Percentiles rank a stretch among this genome's conserved stretches.
These are phyloP conservation scores for Cryptococcus jaspeensis DNA, from an alignment of 1,284 basidiomycete genomes.

Conservation along the genomic window DNA sequence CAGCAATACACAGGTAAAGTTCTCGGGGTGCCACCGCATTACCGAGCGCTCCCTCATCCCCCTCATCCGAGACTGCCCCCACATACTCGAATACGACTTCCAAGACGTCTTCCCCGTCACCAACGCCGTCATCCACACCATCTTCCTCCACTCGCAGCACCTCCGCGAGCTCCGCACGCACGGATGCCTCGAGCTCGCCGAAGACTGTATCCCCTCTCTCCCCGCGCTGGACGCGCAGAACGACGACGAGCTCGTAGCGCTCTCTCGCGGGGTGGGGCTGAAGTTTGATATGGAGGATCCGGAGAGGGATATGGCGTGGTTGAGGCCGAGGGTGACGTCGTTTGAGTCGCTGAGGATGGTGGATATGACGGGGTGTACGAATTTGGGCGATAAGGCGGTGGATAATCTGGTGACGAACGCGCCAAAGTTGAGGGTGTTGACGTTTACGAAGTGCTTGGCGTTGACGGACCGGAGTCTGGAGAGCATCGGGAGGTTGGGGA, in stretches of 20 bases:
- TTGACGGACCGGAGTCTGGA: constrained; percentile 85
- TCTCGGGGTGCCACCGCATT: constrained; percentile 71
- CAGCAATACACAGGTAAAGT: constrained; percentile 65
- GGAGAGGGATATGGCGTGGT: constrained; percentile 11
- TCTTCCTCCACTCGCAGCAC: constrained; percentile 75
- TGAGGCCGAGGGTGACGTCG: constrained; percentile 23
- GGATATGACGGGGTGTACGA: constrained; percentile 81
- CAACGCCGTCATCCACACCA: constrained; percentile 72
- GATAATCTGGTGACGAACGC: constrained; percentile 86
- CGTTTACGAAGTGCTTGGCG: constrained; percentile 83
- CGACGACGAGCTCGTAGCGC: constrained; percentile 15
- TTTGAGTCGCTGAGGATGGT: constrained; percentile 84
- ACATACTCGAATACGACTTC: constrained; percentile 91
- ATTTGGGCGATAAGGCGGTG: constrained; percentile 82
- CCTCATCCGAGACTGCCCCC: constrained; percentile 77
- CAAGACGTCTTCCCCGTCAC: constrained; percentile 78
- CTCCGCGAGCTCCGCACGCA: constrained; percentile 90
- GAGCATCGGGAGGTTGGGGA: constrained; percentile 81
- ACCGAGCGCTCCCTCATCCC: constrained; percentile 77
- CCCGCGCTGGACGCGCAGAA: constrained; percentile 42
- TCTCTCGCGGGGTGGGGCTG: constrained; percentile 2
- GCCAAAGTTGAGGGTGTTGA: constrained; percentile 86
- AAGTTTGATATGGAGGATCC: background rate
- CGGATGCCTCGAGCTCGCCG: constrained; percentile 74
- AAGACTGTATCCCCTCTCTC: constrained; percentile 80